A percentile compares a stretch with the other conserved stretches of the same genome.
phyloP scores from a whole-genome alignment of 495 filamentous ascomycete species.

The Ramalina peruviana region DNA sequence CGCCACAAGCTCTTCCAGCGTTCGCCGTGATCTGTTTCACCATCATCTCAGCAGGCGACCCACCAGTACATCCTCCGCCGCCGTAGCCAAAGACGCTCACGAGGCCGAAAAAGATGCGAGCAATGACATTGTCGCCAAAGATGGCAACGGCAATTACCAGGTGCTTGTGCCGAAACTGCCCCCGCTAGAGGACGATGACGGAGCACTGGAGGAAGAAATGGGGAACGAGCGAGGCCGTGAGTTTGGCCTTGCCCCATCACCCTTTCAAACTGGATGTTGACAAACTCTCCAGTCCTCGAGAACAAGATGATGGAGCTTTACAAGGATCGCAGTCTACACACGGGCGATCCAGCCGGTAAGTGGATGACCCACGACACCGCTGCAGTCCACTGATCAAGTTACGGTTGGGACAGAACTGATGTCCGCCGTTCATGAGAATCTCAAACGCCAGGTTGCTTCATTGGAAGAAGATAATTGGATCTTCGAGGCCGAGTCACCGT shows the following conservation, averaged over 20 bases:
- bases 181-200: constrained; percentile 31
- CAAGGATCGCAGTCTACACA: constrained; percentile 46
- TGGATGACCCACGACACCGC: constrained; percentile 3
- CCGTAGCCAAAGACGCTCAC: constrained; percentile 21
- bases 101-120: constrained; percentile 30
- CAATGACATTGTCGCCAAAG: constrained; percentile 60
- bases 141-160: constrained; percentile 61
- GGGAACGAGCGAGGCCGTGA: constrained; percentile 34
- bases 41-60: constrained; percentile 55
- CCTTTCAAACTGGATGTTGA: constrained; percentile 1
- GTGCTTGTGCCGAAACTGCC: constrained; percentile 51
- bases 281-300: constrained; percentile 27
- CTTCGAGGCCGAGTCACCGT: constrained; percentile 57
- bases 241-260: constrained; percentile 7
- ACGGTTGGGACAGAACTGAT: constrained; percentile 43
- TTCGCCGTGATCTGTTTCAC: constrained; percentile 65
- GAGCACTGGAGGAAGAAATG: constrained; percentile 33
- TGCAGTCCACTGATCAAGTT: constrained; percentile 9
- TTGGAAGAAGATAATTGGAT: constrained; percentile 84
- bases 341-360: constrained; percentile 56
- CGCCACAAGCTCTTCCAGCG: constrained; percentile 19
- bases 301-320: constrained; percentile 38
- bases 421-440: constrained; percentile 55
- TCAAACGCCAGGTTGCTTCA: constrained; percentile 54
- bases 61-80: constrained; percentile 30